Conservation (phyloP, 2,329 filamentous ascomycete species). For the Fusarium chuoi region DNA sequence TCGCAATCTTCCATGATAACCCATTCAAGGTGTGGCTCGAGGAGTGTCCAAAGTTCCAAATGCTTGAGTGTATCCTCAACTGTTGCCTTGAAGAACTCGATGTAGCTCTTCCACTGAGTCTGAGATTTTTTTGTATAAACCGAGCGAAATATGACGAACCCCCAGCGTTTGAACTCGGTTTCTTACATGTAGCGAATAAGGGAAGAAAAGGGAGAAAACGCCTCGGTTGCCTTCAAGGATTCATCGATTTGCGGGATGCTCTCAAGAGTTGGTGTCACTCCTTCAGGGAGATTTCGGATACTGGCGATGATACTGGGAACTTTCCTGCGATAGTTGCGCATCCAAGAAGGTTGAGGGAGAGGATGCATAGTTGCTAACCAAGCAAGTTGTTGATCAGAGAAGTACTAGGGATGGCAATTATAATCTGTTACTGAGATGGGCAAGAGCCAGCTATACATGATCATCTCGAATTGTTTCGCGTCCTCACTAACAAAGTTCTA, state of each 20-base stretch:
- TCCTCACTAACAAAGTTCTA: neutral
- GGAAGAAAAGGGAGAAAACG: neutral
- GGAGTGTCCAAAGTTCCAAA: neutral
- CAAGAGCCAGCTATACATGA: neutral
- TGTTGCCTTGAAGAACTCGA: constrained; percentile 21
- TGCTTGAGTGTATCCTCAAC: neutral
- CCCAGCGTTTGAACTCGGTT: neutral
- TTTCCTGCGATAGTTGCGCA: neutral
- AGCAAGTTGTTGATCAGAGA: neutral
- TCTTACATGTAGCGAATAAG: constrained; percentile 4
- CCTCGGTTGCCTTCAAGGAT: neutral
- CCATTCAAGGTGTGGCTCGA: constrained; percentile 12
- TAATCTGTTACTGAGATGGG: neutral
- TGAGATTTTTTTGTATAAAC: constrained; percentile 9
- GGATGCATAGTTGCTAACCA: neutral
- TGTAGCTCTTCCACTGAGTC: constrained; percentile 12
- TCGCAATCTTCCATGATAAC: neutral
- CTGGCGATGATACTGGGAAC: constrained; percentile 13
- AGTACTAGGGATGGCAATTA: neutral
- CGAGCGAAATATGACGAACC: constrained; percentile 5
- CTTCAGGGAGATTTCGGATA: neutral
- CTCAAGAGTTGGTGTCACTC: constrained; percentile 9
- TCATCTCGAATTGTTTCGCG: neutral
- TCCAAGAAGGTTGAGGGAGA: neutral
- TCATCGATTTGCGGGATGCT: constrained; percentile 8